Evolutionary conservation across 2,329 filamentous ascomycete genomes (phyloP).

Genomic region (Arthrinium puccinioides): DNA sequence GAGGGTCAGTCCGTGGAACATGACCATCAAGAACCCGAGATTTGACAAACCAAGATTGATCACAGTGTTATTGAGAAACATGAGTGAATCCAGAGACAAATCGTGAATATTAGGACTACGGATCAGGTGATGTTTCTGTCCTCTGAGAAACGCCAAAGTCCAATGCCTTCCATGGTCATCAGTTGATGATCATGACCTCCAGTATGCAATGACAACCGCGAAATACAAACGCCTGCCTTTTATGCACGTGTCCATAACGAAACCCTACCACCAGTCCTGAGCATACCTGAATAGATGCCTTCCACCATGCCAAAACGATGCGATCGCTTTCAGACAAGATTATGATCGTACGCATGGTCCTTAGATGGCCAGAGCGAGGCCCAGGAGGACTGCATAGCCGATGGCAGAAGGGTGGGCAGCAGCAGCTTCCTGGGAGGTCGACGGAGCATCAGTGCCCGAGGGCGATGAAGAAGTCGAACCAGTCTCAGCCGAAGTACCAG

Average conservation of each 20-base stretch:
- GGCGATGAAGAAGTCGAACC: neutral
- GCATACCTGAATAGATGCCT: too few species aligned
- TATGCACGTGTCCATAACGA: too few species aligned
- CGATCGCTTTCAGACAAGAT: too few species aligned
- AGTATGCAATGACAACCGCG: neutral
- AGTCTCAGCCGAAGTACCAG: constrained; percentile 3
- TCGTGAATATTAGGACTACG: constrained; percentile 13
- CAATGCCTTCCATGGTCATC: constrained; percentile 7
- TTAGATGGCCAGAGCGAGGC: neutral
- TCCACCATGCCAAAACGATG: too few species aligned
- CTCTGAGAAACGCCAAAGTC: constrained; percentile 14
- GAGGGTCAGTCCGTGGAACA: too few species aligned
- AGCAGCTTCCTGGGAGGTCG: neutral
- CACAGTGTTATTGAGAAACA: neutral
- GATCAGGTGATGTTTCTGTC: constrained; percentile 12
- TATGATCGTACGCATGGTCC: too few species aligned
- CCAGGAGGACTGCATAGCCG: neutral
- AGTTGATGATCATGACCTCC: neutral
- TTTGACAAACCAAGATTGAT: neutral
- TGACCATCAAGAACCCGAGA: too few species aligned
- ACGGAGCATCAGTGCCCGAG: neutral
- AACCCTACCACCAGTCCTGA: too few species aligned
- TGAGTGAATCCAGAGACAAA: neutral
- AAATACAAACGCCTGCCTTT: neutral
- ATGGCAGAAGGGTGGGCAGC: neutral